Evolutionary conservation across 164 flowering plant genomes (phyloP).

Genomic region (Chimonanthus salicifolius): DNA sequence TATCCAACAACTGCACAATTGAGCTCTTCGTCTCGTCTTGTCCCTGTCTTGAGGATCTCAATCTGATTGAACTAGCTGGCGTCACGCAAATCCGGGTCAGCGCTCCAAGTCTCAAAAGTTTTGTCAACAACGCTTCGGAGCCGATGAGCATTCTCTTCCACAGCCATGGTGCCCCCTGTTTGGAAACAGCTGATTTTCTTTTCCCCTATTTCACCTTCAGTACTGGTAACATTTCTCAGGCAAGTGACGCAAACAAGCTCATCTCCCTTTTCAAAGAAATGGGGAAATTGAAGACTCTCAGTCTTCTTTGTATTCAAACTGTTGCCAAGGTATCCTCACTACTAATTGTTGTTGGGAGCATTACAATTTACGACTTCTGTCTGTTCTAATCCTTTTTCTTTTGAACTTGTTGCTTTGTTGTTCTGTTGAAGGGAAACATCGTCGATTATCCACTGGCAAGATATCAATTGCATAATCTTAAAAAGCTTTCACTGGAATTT

Average conservation of each 20-base stretch:
- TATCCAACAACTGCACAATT: background rate
- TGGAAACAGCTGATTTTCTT: too few relatives aligned
- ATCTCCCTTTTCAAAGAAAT: too few relatives aligned
- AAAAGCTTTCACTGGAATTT: background rate
- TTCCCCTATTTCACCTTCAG: too few relatives aligned
- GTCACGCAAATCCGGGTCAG: background rate
- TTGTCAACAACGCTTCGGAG: too few relatives aligned
- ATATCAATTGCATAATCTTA: background rate
- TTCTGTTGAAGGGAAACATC: background rate
- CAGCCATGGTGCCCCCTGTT: too few relatives aligned
- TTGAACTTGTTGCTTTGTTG: background rate
- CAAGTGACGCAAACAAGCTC: too few relatives aligned
- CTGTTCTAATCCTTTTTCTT: background rate
- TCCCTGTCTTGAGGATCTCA: background rate
- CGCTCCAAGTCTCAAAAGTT: background rate
- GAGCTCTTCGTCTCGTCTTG: background rate
- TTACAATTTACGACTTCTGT: background rate
- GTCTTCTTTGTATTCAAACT: too few relatives aligned
- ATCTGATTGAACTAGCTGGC: background rate
- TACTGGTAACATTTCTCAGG: too few relatives aligned
- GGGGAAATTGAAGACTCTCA: too few relatives aligned
- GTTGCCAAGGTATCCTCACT: too few relatives aligned
- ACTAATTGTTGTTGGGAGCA: background rate
- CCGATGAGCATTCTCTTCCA: too few relatives aligned
- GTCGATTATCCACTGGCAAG: background rate